Evolutionary conservation across 2,329 filamentous ascomycete genomes (phyloP), one percentile per base, ranked within the genome.

Genomic region (Talaromyces sp.): DNA sequence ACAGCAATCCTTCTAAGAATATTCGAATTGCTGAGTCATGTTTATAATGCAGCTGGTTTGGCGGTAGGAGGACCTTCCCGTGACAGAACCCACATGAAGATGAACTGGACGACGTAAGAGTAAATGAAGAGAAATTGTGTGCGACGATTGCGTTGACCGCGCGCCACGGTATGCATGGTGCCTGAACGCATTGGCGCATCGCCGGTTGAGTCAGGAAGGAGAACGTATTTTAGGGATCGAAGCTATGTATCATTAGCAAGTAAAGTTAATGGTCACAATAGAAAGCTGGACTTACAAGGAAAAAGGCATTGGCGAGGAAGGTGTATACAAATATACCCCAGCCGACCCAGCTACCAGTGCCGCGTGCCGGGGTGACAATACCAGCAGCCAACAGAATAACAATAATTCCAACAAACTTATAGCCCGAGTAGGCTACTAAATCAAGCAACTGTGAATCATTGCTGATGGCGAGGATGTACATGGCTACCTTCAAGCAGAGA

Each of bases 321-420:
- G 92, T 95, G 78, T 99, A 99, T 39, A 89, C 77, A 75, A 99
- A 99, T 64, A 97, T 85, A 9, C 85, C 80, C 93, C 94, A 98
- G 71, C 92, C 91, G 61, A 93, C 82, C 91, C 91, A 96, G 63
- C 92, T 90, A 59, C 93, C 90, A 2, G 92, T 95, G 24, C 94
- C 91, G 72, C 88, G 87, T 52, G 93, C 90, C 13, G 88, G 87
- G 64, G 90, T 96, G 69, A 91, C 79, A 16, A 92, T 84, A 77
- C 96, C 91, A 16, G 91, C 89, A 19, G 94, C 81, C 13, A 90
- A 85, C 67, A 98, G 87, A 0, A 93, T 97, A 59, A 91, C 85
- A 67, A 99, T 99, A 70, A 97, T 93, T 37, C 94, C 95, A 33
- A 99, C 94, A 74, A 99, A 99, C 78, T 99, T 99, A 82, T 99